Conservation (phyloP, 1,139 yeast species). For the Candida sp. region DNA sequence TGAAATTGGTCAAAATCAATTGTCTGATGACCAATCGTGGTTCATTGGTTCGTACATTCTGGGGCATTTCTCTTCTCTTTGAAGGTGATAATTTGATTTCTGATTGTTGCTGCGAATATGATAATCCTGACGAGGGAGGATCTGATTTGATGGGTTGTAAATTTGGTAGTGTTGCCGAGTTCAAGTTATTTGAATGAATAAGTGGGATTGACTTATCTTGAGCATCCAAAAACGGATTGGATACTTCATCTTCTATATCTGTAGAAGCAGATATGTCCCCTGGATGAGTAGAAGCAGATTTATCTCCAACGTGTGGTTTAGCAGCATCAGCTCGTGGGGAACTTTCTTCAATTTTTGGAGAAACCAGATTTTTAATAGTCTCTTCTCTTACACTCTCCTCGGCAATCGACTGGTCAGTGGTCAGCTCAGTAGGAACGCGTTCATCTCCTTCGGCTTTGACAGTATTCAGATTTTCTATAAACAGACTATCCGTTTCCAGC, state of each 20-base stretch:
- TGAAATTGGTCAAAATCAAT: constrained; percentile 78
- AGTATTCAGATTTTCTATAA: not conserved
- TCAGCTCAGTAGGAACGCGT: not conserved
- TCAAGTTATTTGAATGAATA: not conserved
- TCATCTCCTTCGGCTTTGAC: not conserved
- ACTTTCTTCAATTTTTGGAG: not conserved
- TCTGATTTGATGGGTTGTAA: not conserved
- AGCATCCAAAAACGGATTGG: constrained; percentile 1
- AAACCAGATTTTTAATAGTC: not conserved
- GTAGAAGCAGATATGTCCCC: constrained; percentile 1
- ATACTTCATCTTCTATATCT: not conserved
- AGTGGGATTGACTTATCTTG: not conserved
- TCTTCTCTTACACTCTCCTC: not conserved
- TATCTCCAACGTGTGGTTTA: not conserved
- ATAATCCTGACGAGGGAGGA: constrained; percentile 4
- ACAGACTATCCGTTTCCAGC: not conserved
- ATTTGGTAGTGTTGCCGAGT: not conserved
- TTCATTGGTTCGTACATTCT: constrained; percentile 15
- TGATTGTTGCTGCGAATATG: constrained; percentile 27
- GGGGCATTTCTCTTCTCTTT: constrained; percentile 18
- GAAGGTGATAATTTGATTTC: constrained; percentile 26
- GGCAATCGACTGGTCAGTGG: not conserved
- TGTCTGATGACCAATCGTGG: constrained; percentile 74
- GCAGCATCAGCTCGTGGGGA: not conserved
- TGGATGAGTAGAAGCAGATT: constrained; percentile 5